These are phyloP conservation scores for Rhododendron ovatum DNA, from an alignment of 148 eudicot genomes.

Conservation along the genomic window DNA sequence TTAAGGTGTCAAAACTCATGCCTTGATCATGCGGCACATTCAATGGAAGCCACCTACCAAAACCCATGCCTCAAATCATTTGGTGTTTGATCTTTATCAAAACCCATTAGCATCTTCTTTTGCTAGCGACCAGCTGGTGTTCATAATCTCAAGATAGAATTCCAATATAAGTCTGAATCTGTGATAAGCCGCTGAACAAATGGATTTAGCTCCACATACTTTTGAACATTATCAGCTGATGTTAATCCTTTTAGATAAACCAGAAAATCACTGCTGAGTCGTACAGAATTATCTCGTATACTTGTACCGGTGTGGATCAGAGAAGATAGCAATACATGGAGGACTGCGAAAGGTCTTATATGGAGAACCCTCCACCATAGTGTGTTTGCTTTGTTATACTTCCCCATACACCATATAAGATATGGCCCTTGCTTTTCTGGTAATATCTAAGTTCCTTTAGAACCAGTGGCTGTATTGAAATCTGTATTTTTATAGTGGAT, in stretches of 20 bases:
- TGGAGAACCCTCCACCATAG: slow-evolving; percentile 84
- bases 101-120: neutral
- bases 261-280: slow-evolving; percentile 53
- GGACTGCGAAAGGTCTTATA: slow-evolving; percentile 79
- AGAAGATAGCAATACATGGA: slow-evolving; percentile 68
- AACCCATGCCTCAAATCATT: slow-evolving; percentile 38
- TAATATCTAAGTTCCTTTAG: slow-evolving; percentile 63
- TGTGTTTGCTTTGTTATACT: slow-evolving; percentile 68
- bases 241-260: slow-evolving; percentile 56
- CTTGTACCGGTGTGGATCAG: slow-evolving; percentile 40
- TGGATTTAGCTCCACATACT: slow-evolving; percentile 52
- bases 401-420: slow-evolving; percentile 69
- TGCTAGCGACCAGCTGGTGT: neutral
- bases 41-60: slow-evolving; percentile 22
- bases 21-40: slow-evolving; percentile 43
- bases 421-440: slow-evolving; percentile 46
- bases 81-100: slow-evolving; percentile 15
- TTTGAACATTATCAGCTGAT: slow-evolving; percentile 49
- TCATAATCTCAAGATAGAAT: slow-evolving; percentile 47
- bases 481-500: slow-evolving; percentile 61
- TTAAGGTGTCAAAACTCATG: slow-evolving; percentile 22
- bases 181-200: slow-evolving; percentile 70
- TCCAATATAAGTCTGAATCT: slow-evolving; percentile 33
- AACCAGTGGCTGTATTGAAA: slow-evolving; percentile 57
- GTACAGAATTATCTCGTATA: slow-evolving; percentile 46